These are phyloP conservation scores for Mangifera indica DNA, from an alignment of 345 rosid genomes.

Conservation along the genomic window DNA sequence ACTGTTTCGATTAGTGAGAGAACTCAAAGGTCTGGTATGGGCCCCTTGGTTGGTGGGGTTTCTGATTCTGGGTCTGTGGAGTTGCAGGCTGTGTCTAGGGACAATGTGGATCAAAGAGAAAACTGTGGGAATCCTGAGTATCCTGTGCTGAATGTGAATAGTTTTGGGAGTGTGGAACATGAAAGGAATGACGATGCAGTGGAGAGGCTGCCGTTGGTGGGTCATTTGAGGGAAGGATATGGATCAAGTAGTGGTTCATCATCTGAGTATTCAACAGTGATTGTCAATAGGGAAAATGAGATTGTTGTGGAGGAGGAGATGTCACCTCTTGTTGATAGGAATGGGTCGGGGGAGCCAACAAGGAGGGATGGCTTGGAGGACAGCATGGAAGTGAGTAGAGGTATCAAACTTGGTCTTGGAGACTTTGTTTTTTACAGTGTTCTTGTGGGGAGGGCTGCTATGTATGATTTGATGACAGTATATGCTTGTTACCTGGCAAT, in stretches of 20 bases:
- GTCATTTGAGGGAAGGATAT: conserved; percentile 37
- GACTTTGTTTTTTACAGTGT: conserved; percentile 98
- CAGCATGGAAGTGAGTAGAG: conserved; percentile 32
- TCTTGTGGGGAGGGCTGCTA: no score
- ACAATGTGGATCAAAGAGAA: conserved; percentile 31
- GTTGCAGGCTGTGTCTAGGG: conserved; percentile 56
- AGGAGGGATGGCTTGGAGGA: conserved; percentile 35
- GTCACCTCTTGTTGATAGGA: conserved; percentile 77
- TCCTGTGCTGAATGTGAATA: conserved; percentile 27
- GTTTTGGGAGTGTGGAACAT: conserved; percentile 33
- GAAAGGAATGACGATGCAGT: conserved; percentile 37
- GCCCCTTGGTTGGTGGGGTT: conserved; percentile 63
- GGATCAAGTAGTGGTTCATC: conserved; percentile 46
- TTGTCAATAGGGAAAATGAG: conserved; percentile 42
- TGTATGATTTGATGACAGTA: no score
- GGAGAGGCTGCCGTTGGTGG: conserved; percentile 54
- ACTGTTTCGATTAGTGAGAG: conserved; percentile 44
- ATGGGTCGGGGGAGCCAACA: conserved; percentile 38
- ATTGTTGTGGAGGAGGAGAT: conserved; percentile 57
- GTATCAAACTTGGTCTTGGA: conserved; percentile 93
- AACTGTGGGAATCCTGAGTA: conserved; percentile 31
- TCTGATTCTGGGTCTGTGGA: conserved; percentile 72
- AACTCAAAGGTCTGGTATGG: conserved; percentile 44
- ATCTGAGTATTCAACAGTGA: conserved; percentile 43
- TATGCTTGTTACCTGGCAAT: no score